Percentiles rank a stretch among this genome's conserved stretches.
These are phyloP conservation scores for Ceratobasidium sp. DNA, from an alignment of 1,284 basidiomycete genomes.

Conservation along the genomic window DNA sequence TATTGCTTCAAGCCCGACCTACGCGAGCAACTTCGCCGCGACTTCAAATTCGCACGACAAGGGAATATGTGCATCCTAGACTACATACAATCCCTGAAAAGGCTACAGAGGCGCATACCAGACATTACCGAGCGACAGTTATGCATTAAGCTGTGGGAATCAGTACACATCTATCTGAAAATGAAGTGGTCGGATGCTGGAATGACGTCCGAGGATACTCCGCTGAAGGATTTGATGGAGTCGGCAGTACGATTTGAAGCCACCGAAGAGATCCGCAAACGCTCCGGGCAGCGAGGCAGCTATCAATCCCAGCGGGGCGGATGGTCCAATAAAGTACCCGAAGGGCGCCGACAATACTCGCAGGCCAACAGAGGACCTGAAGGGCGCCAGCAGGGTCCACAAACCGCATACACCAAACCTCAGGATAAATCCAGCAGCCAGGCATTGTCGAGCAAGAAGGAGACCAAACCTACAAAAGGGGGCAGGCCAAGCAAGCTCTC, in stretches of 20 bases:
- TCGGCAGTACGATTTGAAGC: constrained; percentile 31
- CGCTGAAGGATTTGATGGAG: neutral
- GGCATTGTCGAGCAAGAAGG: neutral
- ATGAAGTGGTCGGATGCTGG: constrained; percentile 37
- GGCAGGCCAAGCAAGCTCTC: neutral
- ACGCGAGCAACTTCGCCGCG: constrained; percentile 46
- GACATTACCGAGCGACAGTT: constrained; percentile 14
- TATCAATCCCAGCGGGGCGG: neutral
- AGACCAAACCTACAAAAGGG: neutral
- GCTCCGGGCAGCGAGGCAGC: neutral
- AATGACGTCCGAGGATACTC: constrained; percentile 6
- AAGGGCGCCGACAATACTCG: neutral
- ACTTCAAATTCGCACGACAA: constrained; percentile 47
- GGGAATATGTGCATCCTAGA: constrained; percentile 44
- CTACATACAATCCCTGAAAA: constrained; percentile 45
- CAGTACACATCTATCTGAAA: constrained; percentile 21
- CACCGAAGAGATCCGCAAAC: neutral
- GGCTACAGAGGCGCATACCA: neutral
- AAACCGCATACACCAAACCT: neutral
- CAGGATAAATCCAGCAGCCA: neutral
- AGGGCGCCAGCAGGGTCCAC: neutral
- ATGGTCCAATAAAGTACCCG: neutral
- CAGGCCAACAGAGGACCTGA: neutral
- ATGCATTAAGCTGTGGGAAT: constrained; percentile 36
- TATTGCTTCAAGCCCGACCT: constrained; percentile 60